Evolutionary conservation across 176 grass and related monocot species (phyloP).

Genomic region (Zizania latifolia): DNA sequence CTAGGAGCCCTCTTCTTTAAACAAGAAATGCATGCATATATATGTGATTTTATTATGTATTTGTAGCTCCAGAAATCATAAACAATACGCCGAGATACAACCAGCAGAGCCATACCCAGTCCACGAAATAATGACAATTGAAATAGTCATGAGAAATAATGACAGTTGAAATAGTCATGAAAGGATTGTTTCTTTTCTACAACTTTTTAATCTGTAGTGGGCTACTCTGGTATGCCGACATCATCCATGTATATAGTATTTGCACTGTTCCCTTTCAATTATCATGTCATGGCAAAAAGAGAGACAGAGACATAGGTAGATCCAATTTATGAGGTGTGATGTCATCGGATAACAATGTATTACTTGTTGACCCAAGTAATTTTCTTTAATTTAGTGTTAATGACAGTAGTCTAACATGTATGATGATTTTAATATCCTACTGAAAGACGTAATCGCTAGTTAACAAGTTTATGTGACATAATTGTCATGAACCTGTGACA

Average conservation of each 20-base stretch:
- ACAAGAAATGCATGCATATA: not conserved
- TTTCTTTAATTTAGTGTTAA: no score
- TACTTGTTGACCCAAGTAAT: no score
- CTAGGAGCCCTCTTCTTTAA: conserved; percentile 4
- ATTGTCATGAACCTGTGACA: no score
- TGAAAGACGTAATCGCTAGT: no score
- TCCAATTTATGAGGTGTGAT: no score
- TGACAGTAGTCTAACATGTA: no score
- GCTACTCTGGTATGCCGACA: not conserved
- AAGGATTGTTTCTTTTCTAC: not conserved
- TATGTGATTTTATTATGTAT: conserved; percentile 5
- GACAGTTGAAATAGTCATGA: not conserved
- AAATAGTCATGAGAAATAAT: not conserved
- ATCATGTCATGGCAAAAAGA: not conserved
- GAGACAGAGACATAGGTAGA: not conserved
- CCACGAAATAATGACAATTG: not conserved
- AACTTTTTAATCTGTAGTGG: not conserved
- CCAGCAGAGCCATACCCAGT: not conserved
- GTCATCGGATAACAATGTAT: no score
- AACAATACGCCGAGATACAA: not conserved
- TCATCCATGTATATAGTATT: not conserved
- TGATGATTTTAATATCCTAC: no score
- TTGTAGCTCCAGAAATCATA: not conserved
- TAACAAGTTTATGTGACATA: no score
- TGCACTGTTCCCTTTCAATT: not conserved